Evolutionary conservation across 2,329 filamentous ascomycete species (phyloP).

Genomic region (Phialemoniopsis sp.): DNA sequence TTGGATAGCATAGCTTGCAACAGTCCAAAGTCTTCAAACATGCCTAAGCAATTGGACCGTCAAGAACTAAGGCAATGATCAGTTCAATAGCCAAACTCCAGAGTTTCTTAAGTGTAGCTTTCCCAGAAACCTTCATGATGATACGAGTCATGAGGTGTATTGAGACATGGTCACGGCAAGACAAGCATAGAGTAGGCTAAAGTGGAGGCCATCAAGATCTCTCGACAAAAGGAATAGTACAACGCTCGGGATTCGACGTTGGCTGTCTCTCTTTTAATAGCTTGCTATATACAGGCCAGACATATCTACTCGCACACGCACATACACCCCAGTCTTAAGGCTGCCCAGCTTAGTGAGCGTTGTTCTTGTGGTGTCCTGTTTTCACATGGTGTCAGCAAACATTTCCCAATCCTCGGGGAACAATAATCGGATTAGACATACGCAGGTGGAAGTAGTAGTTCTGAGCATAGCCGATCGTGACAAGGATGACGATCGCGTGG

Average conservation of each 20-base stretch:
- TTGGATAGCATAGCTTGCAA: too few relatives aligned
- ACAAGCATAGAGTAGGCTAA: not conserved
- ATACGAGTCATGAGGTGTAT: too few relatives aligned
- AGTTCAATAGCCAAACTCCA: too few relatives aligned
- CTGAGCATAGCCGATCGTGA: constrained; percentile 86
- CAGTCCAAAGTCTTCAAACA: too few relatives aligned
- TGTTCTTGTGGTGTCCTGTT: constrained; percentile 99
- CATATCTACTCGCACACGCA: constrained; percentile 7
- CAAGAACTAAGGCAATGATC: too few relatives aligned
- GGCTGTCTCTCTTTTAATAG: constrained; percentile 29
- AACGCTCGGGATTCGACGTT: constrained; percentile 18
- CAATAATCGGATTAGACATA: constrained; percentile 37
- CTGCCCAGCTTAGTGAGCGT: constrained; percentile 74
- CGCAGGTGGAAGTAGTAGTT: constrained; percentile 99
- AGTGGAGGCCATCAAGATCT: too few relatives aligned
- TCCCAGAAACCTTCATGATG: too few relatives aligned
- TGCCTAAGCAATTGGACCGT: too few relatives aligned
- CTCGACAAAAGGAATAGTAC: constrained; percentile 17
- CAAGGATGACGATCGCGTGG: constrained; percentile 75
- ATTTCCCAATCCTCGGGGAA: not conserved
- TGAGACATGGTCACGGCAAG: not conserved
- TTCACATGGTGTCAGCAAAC: not conserved
- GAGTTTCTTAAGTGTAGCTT: too few relatives aligned
- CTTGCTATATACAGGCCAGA: constrained; percentile 37
- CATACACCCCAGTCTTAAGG: constrained; percentile 5